These are phyloP conservation scores for Blastocystis hominis DNA, from an alignment of 352 stramenopile genomes.

Conservation along the genomic window DNA sequence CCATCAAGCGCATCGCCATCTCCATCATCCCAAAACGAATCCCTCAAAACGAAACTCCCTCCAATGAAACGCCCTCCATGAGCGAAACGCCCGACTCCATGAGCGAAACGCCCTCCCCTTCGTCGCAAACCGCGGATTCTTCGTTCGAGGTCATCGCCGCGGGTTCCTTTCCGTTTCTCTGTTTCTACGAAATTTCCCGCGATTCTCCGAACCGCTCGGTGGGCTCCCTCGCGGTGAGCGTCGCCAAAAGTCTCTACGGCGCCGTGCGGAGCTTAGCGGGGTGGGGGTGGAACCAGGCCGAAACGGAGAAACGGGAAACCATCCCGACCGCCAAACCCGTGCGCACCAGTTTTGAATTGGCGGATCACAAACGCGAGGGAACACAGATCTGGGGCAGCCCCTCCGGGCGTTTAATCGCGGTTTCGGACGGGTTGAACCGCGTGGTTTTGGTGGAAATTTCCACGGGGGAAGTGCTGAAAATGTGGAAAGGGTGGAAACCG, in stretches of 20 bases:
- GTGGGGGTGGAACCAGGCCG: neutral
- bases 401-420: neutral
- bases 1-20: neutral
- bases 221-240: neutral
- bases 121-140: neutral
- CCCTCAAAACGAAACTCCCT: neutral
- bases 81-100: neutral
- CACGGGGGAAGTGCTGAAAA: neutral
- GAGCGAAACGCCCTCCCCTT: neutral
- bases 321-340: neutral
- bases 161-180: neutral
- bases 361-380: neutral
- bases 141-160: neutral
- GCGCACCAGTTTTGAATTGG: neutral
- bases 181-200: neutral
- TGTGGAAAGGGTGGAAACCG: slow-evolving; percentile 18
- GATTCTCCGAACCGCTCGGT: neutral
- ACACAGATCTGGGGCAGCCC: neutral
- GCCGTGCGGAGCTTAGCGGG: slow-evolving; percentile 16
- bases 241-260: neutral
- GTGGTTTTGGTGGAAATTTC: neutral
- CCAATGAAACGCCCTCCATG: neutral
- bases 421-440: slow-evolving; percentile 3
- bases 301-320: neutral
- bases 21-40: neutral